Conservation (phyloP, 352 stramenopile genomes). For the Phytophthora aleatoria region DNA sequence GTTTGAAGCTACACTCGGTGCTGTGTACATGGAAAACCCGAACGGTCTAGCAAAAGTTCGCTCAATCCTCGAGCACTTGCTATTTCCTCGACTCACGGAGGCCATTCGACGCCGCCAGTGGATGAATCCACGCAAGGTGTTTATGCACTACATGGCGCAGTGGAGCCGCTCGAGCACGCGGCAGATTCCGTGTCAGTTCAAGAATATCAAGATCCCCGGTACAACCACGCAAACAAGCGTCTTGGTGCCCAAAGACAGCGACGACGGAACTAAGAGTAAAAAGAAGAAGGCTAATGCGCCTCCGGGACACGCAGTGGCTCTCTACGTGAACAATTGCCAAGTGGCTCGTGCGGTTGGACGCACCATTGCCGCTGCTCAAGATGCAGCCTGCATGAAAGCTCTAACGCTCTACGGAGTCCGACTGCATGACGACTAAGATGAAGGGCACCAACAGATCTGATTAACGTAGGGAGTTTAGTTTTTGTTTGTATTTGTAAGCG, state of each 20-base stretch:
- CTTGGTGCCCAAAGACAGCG: conserved; percentile 28
- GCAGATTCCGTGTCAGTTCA: conserved; percentile 59
- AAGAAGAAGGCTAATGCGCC: conserved; percentile 27
- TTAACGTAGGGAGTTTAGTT: neutral
- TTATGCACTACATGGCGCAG: conserved; percentile 62
- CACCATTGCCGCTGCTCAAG: conserved; percentile 72
- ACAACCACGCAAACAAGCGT: conserved; percentile 12
- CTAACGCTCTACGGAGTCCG: conserved; percentile 71
- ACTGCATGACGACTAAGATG: conserved; percentile 45
- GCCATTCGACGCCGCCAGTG: conserved; percentile 80
- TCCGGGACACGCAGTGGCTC: conserved; percentile 56
- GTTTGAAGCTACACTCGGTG: conserved; percentile 80
- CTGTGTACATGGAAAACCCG: conserved; percentile 78
- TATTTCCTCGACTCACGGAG: conserved; percentile 77
- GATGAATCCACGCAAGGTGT: conserved; percentile 81
- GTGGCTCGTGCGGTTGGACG: conserved; percentile 64
- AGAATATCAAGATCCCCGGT: conserved; percentile 38
- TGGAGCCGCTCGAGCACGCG: conserved; percentile 45
- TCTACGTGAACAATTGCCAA: conserved; percentile 71
- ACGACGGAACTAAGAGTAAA: conserved; percentile 28
- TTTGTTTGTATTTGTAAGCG: conserved; percentile 14
- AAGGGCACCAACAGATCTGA: neutral
- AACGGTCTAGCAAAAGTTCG: conserved; percentile 58
- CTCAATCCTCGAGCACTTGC: conserved; percentile 57
- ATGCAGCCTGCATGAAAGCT: conserved; percentile 68